These are phyloP conservation scores for Solanum pinnatisectum DNA, from an alignment of 257 asterid species.

Conservation along the genomic window DNA sequence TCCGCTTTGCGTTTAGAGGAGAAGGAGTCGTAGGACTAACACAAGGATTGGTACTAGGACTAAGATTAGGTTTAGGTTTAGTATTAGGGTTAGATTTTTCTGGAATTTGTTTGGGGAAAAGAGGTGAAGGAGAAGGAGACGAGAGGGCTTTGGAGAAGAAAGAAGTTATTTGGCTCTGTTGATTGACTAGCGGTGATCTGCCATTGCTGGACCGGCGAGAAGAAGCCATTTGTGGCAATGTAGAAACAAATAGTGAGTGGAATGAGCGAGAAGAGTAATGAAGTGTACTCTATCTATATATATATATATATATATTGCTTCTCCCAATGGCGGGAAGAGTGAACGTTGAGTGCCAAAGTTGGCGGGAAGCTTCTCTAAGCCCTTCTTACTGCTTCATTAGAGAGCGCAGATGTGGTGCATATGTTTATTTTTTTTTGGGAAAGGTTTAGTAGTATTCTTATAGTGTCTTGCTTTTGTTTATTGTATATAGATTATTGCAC, in stretches of 20 bases:
- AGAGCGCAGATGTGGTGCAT: background rate
- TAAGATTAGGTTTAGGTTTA: background rate
- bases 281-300: background rate
- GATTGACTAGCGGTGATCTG: constrained; percentile 80
- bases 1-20: background rate
- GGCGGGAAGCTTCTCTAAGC: background rate
- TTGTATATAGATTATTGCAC: too few relatives aligned
- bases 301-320: background rate
- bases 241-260: background rate
- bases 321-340: background rate
- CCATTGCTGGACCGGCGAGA: constrained; percentile 64
- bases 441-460: background rate
- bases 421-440: background rate
- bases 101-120: constrained; percentile 20
- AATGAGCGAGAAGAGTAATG: background rate
- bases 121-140: constrained; percentile 24
- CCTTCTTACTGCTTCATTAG: background rate
- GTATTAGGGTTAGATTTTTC: constrained; percentile 23
- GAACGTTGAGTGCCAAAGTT: background rate
- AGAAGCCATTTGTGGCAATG: constrained; percentile 22
- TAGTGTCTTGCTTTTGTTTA: background rate
- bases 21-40: background rate
- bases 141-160: constrained; percentile 59
- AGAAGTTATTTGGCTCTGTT: constrained; percentile 73
- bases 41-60: background rate